Evolutionary conservation across 352 stramenopile species (phyloP).

Genomic region (Pythium apleroticum): DNA sequence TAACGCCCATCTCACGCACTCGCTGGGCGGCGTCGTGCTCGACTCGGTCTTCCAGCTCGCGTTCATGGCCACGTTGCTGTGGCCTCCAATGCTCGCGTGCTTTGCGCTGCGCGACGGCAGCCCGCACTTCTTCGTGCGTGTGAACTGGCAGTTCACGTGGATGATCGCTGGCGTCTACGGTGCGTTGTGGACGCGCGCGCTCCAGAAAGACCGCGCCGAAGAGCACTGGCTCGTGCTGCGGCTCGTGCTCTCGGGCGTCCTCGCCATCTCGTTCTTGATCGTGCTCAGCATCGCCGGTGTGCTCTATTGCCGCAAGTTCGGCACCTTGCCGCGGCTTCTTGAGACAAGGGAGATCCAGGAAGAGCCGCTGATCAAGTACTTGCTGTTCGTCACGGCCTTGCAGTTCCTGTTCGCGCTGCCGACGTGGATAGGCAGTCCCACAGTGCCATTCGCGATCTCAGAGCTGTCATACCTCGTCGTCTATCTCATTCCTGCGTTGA

Average conservation of each 20-base stretch:
- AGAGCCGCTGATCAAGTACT: conserved; percentile 51
- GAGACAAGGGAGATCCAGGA: conserved; percentile 23
- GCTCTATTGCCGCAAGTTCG: conserved; percentile 30
- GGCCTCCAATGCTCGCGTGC: conserved; percentile 43
- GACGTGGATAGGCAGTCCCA: conserved; percentile 28
- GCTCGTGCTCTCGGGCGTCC: conserved; percentile 35
- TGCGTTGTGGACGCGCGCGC: conserved; percentile 35
- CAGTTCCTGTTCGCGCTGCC: conserved; percentile 52
- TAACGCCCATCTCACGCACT: conserved; percentile 33
- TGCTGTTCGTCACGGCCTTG: conserved; percentile 43
- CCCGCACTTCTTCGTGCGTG: conserved; percentile 42
- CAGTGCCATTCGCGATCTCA: conserved; percentile 32
- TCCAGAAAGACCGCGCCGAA: conserved; percentile 16
- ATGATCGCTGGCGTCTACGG: conserved; percentile 42
- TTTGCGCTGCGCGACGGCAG: conserved; percentile 39
- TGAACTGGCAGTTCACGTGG: conserved; percentile 51
- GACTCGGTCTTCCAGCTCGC: conserved; percentile 36
- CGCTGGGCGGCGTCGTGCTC: conserved; percentile 38
- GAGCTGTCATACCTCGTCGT: conserved; percentile 44
- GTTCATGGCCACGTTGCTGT: conserved; percentile 51
- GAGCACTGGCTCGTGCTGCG: conserved; percentile 21
- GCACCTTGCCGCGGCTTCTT: neutral
- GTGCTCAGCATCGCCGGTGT: conserved; percentile 27
- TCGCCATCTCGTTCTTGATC: conserved; percentile 27
- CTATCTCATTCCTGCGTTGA: conserved; percentile 49